These are phyloP conservation scores for Gentiana macrophylla DNA, from an alignment of 257 asterid species.

Conservation along the genomic window DNA sequence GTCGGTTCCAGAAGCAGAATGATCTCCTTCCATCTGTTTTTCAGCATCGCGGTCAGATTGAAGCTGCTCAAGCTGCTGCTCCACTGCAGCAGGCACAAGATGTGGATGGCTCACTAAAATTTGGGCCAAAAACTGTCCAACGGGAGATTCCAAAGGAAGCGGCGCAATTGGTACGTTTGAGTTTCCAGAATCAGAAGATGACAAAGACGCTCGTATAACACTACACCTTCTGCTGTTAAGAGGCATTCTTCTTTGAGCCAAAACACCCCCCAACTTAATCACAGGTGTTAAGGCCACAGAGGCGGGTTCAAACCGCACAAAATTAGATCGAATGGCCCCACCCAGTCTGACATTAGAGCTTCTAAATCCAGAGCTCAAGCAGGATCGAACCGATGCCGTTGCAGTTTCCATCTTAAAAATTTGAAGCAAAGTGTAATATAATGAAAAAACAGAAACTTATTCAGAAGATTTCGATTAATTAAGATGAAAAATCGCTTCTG, in stretches of 20 bases:
- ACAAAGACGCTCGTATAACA: conserved; percentile 36
- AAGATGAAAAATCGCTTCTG: no score
- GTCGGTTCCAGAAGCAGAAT: conserved; percentile 66
- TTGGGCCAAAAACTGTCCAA: conserved; percentile 75
- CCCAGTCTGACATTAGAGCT: conserved; percentile 15
- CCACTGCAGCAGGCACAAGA: conserved; percentile 96
- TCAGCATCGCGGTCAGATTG: conserved; percentile 69
- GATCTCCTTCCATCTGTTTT: conserved; percentile 48
- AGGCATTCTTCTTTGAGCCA: conserved; percentile 26
- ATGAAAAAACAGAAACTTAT: no score
- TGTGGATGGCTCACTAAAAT: conserved; percentile 78
- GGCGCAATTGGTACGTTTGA: conserved; percentile 69
- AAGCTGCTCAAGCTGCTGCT: conserved; percentile 93
- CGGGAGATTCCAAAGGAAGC: conserved; percentile 86
- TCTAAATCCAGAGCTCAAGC: conserved; percentile 23
- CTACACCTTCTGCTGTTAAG: conserved; percentile 25
- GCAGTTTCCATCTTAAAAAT: conserved; percentile 48
- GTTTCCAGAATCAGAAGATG: conserved; percentile 54
- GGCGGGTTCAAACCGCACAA: conserved; percentile 25
- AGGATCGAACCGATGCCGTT: conserved; percentile 41
- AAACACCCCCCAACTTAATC: conserved; percentile 34
- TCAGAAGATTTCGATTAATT: no score
- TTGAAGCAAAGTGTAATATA: no score
- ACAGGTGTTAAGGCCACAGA: conserved; percentile 17
- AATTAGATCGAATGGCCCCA: conserved; percentile 21